A percentile compares a stretch with the other conserved stretches of the same genome.
phyloP scores from a whole-genome alignment of 2,329 filamentous ascomycete genomes.

The Paraphaeosphaeria sporulosa region DNA sequence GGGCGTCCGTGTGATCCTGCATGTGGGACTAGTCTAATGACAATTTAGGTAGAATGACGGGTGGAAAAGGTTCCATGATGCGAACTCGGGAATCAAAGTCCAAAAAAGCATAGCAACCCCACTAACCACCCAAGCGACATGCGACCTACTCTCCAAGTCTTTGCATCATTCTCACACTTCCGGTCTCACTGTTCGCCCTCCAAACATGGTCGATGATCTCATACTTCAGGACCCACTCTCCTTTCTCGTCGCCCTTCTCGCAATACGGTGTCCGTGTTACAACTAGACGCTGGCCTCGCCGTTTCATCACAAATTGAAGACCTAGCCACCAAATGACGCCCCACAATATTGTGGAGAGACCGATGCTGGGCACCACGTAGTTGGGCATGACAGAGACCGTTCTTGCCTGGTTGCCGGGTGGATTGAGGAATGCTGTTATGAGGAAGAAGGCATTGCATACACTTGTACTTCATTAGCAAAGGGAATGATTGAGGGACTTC shows the following conservation, averaged over 20 bases:
- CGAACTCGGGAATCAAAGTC: neutral
- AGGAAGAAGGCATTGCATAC: constrained; percentile 14
- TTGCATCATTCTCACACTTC: constrained; percentile 3
- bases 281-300: constrained; percentile 4
- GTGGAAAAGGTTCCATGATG: neutral
- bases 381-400: constrained; percentile 4
- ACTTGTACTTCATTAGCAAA: neutral
- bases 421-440: constrained; percentile 12
- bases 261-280: constrained; percentile 8
- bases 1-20: no score
- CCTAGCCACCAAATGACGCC: constrained; percentile 20
- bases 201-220: constrained; percentile 17
- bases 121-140: no score
- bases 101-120: neutral
- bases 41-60: no score
- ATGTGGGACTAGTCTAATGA: no score
- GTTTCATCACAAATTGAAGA: constrained; percentile 11
- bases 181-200: constrained; percentile 5
- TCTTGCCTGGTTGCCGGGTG: neutral
- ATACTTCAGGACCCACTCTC: constrained; percentile 15
- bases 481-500: neutral
- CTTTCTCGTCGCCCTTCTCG: constrained; percentile 8
- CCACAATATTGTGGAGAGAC: constrained; percentile 15
- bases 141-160: neutral
- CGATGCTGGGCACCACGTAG: constrained; percentile 16